Base-by-base conservation (phyloP, 2,329 filamentous ascomycete species). In the Pseudocercospora macadamiae region DNA sequence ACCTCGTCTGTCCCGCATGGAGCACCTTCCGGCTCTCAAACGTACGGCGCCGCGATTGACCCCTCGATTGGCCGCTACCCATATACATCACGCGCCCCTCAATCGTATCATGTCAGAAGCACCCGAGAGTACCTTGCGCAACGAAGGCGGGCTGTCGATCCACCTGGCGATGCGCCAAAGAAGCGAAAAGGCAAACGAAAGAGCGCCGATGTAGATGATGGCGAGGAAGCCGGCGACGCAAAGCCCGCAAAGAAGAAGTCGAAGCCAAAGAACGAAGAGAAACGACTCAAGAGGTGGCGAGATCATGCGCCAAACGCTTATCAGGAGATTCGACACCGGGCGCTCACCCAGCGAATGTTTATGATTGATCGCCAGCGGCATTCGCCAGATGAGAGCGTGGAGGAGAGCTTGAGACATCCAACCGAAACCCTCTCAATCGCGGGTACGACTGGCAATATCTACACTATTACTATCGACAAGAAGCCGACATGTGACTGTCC, bases 371-470 rank as follows among this genome's bases (percentile, higher is more conserved):
- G 70, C 10, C 51, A 65, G 30, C 67, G 70, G 10, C 26, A 57
- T 37, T 19, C 23, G 8, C 52, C 59, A 4, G 49, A 51, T n/a
- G 36, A 63, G 30, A 36, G 36, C 14, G n/a, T 49, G 18, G 39
- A 18, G 28, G 18, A 42, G 44, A 39, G 51, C 48, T 16, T 14
- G 14, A 21, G 71, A 71, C 71, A 71, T 2, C 81, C 79, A 0
- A 74, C 81, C 52, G 86, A 89, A 68, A 74, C 72, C 1, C 78
- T 87, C 51, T 75, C 82, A 14, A 80, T 88, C 48, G 83, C 84
- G 21, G 86, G 86, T 12, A 79, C 80, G 4, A 87, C 84, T 0
- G 85, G 86, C 10, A 88, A 88, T 63, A 72, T 88, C 16, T 88
- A 89, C 71, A 80, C 76, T 0, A 80, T 86, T 32, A 77, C 69